Evolutionary conservation across 1,139 yeast genomes (phyloP), one percentile per base, ranked within the genome.

Genomic region (Entelexis paramagnoliae): DNA sequence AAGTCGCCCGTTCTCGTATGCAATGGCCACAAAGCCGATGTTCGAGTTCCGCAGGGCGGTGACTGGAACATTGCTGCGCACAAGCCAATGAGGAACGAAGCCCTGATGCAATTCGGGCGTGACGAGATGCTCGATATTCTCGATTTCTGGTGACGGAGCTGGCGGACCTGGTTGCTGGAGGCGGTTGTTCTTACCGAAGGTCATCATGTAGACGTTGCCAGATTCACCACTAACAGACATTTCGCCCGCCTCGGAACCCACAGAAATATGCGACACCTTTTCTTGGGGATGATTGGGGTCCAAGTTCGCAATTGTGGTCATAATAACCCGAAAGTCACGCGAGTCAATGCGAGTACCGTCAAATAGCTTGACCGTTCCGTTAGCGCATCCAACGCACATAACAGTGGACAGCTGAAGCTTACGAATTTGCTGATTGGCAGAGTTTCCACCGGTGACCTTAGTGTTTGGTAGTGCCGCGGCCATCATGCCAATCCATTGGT

Each of bases 21-120:
- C 95, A 48, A 86, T 71, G 0, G 88, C 95, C 5, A 84, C 86
- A 69, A 91, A 88, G 0, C 96, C 96, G 48, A 87, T 73, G 57
- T 83, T 77, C 57, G 89, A 81, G 66, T 84, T 76, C 51, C 75
- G 74, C 48, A 89, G 60, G 1, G 85, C 77, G 0, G 89, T 72
- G 4, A 84, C 80, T n/a, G 68, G 63, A 10, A 68, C 70, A 20
- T 51, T 50, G 9, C 59, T 52, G 1, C 75, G 69, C 2, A 84
- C 62, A n/a, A 77, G 72, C 44, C 77, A 73, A 24, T 72, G 70
- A 0, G 97, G 97, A 60, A 87, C 67, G 61, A 87, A 88, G 0
- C 87, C 88, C 55, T 77, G 80, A 53, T 70, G 72, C 5, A 79
- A 49, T 46, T 69, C 68, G 11, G 72, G 62, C 1, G 78, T 76